Conservation (phyloP, 2,329 filamentous ascomycete genomes). For the Colletotrichum kahawae region DNA sequence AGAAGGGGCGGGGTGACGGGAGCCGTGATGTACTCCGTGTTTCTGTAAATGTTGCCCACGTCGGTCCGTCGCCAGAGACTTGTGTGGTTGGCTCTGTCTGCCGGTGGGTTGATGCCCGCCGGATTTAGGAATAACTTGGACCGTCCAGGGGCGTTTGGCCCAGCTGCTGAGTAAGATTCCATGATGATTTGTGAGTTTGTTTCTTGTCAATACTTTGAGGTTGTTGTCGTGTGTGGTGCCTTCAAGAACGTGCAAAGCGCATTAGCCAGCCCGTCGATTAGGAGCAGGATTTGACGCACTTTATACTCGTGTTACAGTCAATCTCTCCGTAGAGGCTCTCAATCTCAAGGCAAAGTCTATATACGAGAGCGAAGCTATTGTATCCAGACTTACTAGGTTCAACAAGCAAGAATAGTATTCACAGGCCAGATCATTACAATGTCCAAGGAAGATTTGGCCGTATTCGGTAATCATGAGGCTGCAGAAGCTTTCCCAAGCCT, state of each 20-base stretch:
- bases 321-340: background rate
- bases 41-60: background rate
- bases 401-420: background rate
- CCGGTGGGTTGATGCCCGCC: background rate
- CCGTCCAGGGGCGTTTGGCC: background rate
- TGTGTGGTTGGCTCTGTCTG: background rate
- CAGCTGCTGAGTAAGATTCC: background rate
- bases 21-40: background rate
- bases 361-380: background rate
- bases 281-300: background rate
- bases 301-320: background rate
- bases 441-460: background rate
- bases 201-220: background rate
- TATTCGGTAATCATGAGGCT: background rate
- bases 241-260: too few species aligned
- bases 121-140: conserved; percentile 3
- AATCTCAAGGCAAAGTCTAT: background rate
- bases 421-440: background rate
- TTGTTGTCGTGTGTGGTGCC: too few species aligned
- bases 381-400: background rate
- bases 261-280: too few species aligned
- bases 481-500: background rate
- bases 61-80: background rate
- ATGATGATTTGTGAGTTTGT: background rate
- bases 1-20: background rate